Evolutionary conservation across 306 rosid genomes (phyloP).

Genomic region (Amphicarpaea edgeworthii): DNA sequence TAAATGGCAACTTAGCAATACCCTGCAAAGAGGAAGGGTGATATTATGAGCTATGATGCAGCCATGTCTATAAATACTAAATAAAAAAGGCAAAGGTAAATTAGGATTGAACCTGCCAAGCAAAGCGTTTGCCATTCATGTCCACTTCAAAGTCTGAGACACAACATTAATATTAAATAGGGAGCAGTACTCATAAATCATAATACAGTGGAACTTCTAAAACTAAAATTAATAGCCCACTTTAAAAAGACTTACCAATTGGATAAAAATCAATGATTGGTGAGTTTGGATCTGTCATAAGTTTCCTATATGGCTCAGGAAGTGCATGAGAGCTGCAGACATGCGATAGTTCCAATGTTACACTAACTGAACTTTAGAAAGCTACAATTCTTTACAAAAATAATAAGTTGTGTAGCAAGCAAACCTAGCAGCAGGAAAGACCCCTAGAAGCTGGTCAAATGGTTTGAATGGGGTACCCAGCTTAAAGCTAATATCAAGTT

Average conservation of each 20-base stretch:
- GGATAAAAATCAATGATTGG: slow-evolving; percentile 96
- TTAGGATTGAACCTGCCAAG: slow-evolving; percentile 86
- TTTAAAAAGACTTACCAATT: slow-evolving; percentile 60
- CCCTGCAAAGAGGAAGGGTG: slow-evolving; percentile 64
- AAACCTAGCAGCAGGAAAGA: slow-evolving; percentile 98
- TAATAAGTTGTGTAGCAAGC: not conserved
- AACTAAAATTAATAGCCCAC: not conserved
- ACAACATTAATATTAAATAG: slow-evolving; percentile 37
- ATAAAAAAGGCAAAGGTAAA: slow-evolving; percentile 1
- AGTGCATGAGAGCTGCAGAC: slow-evolving; percentile 92
- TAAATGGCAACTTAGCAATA: slow-evolving; percentile 94
- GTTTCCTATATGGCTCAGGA: slow-evolving; percentile 82
- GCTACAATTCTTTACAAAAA: slow-evolving; percentile 4
- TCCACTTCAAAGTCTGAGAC: slow-evolving; percentile 97
- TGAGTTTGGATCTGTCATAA: slow-evolving; percentile 85
- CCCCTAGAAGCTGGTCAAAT: slow-evolving; percentile 96
- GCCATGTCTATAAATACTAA: slow-evolving; percentile 1
- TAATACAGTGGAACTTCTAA: slow-evolving; percentile 2
- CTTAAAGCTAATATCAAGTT: slow-evolving; percentile 69
- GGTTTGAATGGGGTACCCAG: slow-evolving; percentile 94
- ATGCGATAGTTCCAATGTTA: slow-evolving; percentile 33
- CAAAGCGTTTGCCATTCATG: slow-evolving; percentile 97
- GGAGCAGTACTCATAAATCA: not conserved
- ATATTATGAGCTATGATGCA: slow-evolving; percentile 8
- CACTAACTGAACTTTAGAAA: not conserved